phyloP scores from a whole-genome alignment of 331 rosid genomes.

The Ulmus americana region DNA sequence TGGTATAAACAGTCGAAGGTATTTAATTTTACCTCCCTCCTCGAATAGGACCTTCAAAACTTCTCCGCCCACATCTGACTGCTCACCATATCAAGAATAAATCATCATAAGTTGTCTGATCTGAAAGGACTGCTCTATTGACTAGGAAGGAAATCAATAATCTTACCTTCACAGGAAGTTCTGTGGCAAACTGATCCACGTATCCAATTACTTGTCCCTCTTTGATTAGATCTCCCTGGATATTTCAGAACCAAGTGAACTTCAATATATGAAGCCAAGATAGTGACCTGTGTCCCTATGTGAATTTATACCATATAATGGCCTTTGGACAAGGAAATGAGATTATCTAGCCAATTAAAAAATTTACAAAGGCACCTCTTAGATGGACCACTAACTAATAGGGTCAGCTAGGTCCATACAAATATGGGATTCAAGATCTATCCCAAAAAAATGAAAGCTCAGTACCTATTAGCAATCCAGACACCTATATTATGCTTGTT shows the following conservation, averaged over 20 bases:
- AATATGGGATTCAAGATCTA: neutral
- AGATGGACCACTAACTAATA: neutral
- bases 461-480: neutral
- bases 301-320: neutral
- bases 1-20: constrained; percentile 3
- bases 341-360: constrained; percentile 6
- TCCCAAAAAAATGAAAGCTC: neutral
- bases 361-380: neutral
- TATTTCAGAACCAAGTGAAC: constrained; percentile 25
- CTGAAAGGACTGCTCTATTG: constrained; percentile 9
- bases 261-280: constrained; percentile 15
- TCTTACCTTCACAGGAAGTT: constrained; percentile 80
- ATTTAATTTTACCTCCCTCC: constrained; percentile 68
- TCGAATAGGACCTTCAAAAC: constrained; percentile 71
- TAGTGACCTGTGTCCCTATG: neutral
- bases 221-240: constrained; percentile 76
- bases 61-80: constrained; percentile 91
- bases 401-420: neutral
- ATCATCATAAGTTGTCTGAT: constrained; percentile 24
- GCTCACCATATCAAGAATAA: constrained; percentile 43
- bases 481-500: neutral
- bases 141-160: constrained; percentile 15
- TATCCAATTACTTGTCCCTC: constrained; percentile 91
- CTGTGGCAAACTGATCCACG: constrained; percentile 80
- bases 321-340: constrained; percentile 21